Evolutionary conservation across 371 early-diverging fungal species (phyloP).

Genomic region (Fennellomyces sp.): DNA sequence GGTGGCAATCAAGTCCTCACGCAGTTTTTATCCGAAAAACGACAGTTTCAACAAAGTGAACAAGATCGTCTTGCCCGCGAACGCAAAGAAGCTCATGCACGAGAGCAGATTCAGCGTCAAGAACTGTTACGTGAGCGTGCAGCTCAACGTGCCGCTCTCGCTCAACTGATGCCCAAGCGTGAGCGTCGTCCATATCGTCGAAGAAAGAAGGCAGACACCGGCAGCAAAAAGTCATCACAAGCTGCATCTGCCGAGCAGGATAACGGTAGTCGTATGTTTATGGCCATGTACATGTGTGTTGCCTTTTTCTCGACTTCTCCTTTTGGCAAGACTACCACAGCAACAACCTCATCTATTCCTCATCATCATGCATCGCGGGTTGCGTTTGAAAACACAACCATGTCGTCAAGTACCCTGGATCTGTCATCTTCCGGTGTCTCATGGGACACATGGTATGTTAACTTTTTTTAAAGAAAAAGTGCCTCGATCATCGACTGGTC

Average conservation of each 20-base stretch:
- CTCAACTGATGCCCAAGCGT: conserved; percentile 19
- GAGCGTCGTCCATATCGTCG: conserved; percentile 29
- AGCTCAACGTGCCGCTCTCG: conserved; percentile 32
- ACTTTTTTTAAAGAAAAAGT: neutral
- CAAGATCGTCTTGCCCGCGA: conserved; percentile 25
- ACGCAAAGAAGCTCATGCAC: conserved; percentile 20
- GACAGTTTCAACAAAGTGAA: conserved; percentile 20
- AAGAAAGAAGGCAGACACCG: conserved; percentile 4
- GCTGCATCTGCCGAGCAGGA: conserved; percentile 6
- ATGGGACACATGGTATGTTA: conserved; percentile 6
- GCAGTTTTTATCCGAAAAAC: conserved; percentile 31
- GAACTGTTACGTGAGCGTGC: conserved; percentile 32
- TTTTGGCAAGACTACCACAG: neutral
- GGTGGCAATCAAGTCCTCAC: conserved; percentile 56
- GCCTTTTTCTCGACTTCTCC: conserved; percentile 41
- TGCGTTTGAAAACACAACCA: conserved; percentile 2
- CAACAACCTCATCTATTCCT: neutral
- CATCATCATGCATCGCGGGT: conserved; percentile 1
- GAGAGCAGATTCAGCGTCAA: conserved; percentile 27
- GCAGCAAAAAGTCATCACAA: conserved; percentile 1
- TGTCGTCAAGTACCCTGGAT: neutral
- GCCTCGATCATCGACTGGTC: neutral
- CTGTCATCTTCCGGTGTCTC: neutral
- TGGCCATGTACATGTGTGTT: conserved; percentile 48
- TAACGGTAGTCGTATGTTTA: conserved; percentile 22